A percentile compares a stretch with the other conserved stretches of the same genome.
Conservation (phyloP, 1,284 basidiomycete species). For the Ustilago crameri region DNA sequence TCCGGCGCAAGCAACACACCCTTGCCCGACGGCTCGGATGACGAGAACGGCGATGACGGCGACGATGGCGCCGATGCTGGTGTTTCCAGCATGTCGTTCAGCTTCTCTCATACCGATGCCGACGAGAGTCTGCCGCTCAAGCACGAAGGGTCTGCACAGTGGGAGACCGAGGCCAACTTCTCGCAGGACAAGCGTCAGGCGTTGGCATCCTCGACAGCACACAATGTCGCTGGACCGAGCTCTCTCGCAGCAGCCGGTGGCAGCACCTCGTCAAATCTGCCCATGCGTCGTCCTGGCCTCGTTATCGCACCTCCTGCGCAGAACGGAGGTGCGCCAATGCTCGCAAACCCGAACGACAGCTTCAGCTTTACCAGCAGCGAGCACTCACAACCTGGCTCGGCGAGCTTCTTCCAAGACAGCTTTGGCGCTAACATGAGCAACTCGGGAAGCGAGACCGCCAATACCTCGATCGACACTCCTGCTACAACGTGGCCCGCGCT, state of each 20-base stretch:
- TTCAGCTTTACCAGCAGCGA: constrained; percentile 46
- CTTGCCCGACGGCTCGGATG: constrained; percentile 29
- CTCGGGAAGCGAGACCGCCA: constrained; percentile 39
- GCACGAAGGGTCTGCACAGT: constrained; percentile 6
- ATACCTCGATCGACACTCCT: constrained; percentile 44
- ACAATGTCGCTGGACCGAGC: constrained; percentile 35
- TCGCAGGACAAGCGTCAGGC: constrained; percentile 30
- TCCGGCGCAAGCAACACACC: constrained; percentile 33
- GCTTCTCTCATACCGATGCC: constrained; percentile 19
- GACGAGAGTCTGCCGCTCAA: constrained; percentile 30
- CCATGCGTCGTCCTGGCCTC: constrained; percentile 31
- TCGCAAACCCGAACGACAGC: constrained; percentile 34
- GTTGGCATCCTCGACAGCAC: constrained; percentile 22
- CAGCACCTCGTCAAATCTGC: constrained; percentile 28
- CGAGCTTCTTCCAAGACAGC: constrained; percentile 49
- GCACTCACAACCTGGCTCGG: constrained; percentile 42
- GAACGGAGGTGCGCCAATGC: constrained; percentile 8
- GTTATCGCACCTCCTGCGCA: constrained; percentile 16
- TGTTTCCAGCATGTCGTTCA: constrained; percentile 38
- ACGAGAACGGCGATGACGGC: constrained; percentile 17
- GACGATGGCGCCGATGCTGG: constrained; percentile 47
- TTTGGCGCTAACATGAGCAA: constrained; percentile 40
- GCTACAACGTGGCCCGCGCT: constrained; percentile 34
- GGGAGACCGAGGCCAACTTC: constrained; percentile 10
- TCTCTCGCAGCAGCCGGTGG: constrained; percentile 4